These are phyloP conservation scores for Erigeron canadensis DNA, from an alignment of 129 eudicot species.

Conservation along the genomic window DNA sequence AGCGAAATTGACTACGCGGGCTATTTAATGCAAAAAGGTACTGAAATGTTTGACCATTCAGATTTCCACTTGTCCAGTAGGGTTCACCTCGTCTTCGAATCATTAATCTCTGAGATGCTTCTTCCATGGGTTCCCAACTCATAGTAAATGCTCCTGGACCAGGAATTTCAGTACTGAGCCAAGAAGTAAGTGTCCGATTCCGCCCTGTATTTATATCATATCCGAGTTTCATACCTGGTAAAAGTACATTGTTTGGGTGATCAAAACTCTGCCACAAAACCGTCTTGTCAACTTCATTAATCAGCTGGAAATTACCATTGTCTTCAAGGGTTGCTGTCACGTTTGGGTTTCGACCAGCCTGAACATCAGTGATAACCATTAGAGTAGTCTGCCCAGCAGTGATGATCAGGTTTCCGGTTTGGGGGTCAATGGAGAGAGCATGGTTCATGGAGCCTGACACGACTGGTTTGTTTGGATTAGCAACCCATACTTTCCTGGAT, in stretches of 20 bases:
- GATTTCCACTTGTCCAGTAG: conserved; percentile 30
- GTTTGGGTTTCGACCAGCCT: conserved; percentile 18
- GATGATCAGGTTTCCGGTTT: conserved; percentile 32
- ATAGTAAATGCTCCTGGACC: conserved; percentile 30
- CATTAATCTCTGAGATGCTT: conserved; percentile 6
- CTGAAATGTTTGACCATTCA: conserved; percentile 10
- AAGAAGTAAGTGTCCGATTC: conserved; percentile 36
- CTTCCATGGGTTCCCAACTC: conserved; percentile 29
- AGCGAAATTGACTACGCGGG: background rate
- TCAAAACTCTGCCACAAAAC: conserved; percentile 47
- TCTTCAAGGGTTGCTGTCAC: conserved; percentile 35
- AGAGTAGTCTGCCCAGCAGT: background rate
- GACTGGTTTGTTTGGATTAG: conserved; percentile 34
- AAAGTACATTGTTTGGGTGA: conserved; percentile 32
- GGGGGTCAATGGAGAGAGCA: conserved; percentile 20
- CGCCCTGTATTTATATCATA: background rate
- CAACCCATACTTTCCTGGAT: conserved; percentile 38
- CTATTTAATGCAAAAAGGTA: background rate
- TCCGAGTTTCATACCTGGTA: conserved; percentile 49
- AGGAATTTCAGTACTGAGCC: conserved; percentile 9
- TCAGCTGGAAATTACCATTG: conserved; percentile 28
- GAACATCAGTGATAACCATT: conserved; percentile 18
- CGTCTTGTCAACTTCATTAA: conserved; percentile 12
- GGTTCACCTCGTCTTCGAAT: conserved; percentile 20
- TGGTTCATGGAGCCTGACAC: background rate